Evolutionary conservation across 2,329 filamentous ascomycete species (phyloP).

Genomic region (Fusarium sp.): DNA sequence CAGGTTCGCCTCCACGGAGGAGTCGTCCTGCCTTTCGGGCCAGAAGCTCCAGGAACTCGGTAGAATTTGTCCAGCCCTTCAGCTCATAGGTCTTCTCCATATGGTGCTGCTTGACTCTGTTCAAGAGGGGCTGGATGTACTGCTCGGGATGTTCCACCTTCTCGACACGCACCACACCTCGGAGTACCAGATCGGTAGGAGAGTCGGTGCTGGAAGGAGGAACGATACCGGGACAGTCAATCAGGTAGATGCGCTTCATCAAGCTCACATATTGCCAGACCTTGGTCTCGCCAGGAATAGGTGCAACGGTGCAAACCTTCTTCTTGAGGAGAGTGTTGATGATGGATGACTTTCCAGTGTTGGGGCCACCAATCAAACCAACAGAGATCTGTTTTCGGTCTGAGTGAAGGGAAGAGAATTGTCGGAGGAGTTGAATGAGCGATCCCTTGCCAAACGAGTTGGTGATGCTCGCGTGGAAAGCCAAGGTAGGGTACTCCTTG

Average conservation of each 20-base stretch:
- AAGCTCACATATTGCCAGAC: constrained; percentile 98
- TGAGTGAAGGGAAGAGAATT: constrained; percentile 91
- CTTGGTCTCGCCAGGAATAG: constrained; percentile 96
- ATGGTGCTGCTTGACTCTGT: constrained; percentile 85
- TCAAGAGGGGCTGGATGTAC: constrained; percentile 87
- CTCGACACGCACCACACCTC: constrained; percentile 93
- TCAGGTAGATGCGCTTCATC: constrained; percentile 91
- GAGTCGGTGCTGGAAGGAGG: constrained; percentile 88
- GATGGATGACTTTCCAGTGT: constrained; percentile 95
- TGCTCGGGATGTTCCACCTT: constrained; percentile 97
- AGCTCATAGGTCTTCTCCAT: constrained; percentile 94
- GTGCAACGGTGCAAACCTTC: constrained; percentile 92
- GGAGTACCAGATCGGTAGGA: constrained; percentile 87
- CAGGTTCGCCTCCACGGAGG: constrained; percentile 92
- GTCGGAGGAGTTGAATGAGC: constrained; percentile 88
- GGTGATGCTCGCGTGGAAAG: constrained; percentile 93
- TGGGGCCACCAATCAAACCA: constrained; percentile 83
- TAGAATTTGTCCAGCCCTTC: constrained; percentile 79
- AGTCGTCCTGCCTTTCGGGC: constrained; percentile 89
- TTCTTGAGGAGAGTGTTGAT: constrained; percentile 97
- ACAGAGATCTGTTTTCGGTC: constrained; percentile 96
- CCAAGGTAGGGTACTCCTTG: constrained; percentile 92
- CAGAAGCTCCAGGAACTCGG: constrained; percentile 87
- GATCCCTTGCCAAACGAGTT: constrained; percentile 98
- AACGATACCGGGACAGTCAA: constrained; percentile 96